Evolutionary conservation across 345 rosid species (phyloP).

Genomic region (Anacardium occidentale): DNA sequence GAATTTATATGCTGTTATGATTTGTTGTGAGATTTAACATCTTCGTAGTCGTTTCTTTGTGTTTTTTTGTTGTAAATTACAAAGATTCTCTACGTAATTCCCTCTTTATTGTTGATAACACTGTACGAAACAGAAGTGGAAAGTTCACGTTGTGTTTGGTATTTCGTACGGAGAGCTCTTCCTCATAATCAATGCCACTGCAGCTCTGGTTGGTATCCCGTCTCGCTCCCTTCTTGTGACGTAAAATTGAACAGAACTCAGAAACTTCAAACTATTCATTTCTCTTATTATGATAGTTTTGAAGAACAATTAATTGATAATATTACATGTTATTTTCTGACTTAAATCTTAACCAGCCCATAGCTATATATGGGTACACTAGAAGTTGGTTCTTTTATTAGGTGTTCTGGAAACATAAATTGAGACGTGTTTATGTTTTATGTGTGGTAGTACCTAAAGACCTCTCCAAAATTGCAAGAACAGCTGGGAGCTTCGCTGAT

Average conservation of each 20-base stretch:
- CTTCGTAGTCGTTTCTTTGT: not conserved
- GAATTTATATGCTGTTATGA: not conserved
- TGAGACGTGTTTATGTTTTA: slow-evolving; percentile 12
- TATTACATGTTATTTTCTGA: too few species aligned
- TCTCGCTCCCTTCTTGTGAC: slow-evolving; percentile 3
- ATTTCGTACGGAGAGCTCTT: slow-evolving; percentile 71
- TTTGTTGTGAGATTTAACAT: too few species aligned
- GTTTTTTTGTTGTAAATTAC: too few species aligned
- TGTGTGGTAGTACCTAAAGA: slow-evolving; percentile 72
- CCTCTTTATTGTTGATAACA: not conserved
- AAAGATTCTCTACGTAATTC: not conserved
- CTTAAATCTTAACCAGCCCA: too few species aligned
- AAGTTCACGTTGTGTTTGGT: slow-evolving; percentile 43
- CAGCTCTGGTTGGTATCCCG: slow-evolving; percentile 59
- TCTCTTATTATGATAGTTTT: too few species aligned
- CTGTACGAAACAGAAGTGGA: not conserved
- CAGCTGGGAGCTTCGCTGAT: slow-evolving; percentile 75
- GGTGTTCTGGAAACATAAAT: not conserved
- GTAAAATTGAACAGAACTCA: not conserved
- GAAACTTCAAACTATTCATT: too few species aligned
- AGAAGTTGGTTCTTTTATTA: not conserved
- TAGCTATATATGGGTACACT: too few species aligned
- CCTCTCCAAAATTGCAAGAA: slow-evolving; percentile 69
- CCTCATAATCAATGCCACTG: slow-evolving; percentile 57
- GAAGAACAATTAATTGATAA: too few species aligned